phyloP scores from a whole-genome alignment of 495 filamentous ascomycete species.

The Penicillium turbatum region DNA sequence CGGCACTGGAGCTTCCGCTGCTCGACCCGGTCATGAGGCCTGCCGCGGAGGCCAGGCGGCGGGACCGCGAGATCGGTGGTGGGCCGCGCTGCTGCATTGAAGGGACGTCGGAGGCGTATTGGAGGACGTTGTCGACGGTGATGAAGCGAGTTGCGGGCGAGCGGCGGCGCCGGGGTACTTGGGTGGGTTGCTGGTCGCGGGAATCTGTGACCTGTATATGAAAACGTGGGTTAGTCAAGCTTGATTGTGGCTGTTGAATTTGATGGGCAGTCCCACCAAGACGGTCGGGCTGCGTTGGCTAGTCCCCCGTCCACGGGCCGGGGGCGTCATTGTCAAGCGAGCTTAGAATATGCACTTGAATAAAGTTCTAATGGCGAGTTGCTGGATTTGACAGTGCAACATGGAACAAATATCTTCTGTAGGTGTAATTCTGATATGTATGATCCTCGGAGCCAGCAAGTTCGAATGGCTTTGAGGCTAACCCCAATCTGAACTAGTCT shows the following conservation, averaged over 20 bases:
- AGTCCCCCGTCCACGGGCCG: constrained; percentile 35
- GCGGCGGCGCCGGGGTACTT: constrained; percentile 33
- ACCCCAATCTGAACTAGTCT: constrained; percentile 2
- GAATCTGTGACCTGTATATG: constrained; percentile 54
- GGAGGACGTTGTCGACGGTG: constrained; percentile 92
- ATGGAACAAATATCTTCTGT: neutral
- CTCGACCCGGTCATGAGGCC: constrained; percentile 27
- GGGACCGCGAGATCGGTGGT: constrained; percentile 51
- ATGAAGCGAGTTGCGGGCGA: constrained; percentile 70
- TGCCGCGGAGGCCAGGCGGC: constrained; percentile 42
- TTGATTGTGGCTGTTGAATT: neutral
- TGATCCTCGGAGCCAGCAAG: constrained; percentile 11
- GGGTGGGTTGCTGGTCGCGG: constrained; percentile 45
- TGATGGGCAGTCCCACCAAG: constrained; percentile 36
- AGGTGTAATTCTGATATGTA: neutral
- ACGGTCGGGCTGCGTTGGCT: constrained; percentile 53
- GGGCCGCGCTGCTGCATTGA: constrained; percentile 86
- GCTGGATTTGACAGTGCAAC: too few relatives aligned
- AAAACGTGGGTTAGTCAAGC: constrained; percentile 9
- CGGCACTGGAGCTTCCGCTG: constrained; percentile 14
- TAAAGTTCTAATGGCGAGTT: neutral
- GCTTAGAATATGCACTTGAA: neutral
- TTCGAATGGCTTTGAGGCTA: constrained; percentile 4
- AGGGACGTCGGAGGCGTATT: constrained; percentile 90
- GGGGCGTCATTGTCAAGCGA: constrained; percentile 29